A percentile compares a stretch with the other conserved stretches of the same genome.
phyloP scores from a whole-genome alignment of 345 rosid genomes.

The Hypericum perforatum region DNA sequence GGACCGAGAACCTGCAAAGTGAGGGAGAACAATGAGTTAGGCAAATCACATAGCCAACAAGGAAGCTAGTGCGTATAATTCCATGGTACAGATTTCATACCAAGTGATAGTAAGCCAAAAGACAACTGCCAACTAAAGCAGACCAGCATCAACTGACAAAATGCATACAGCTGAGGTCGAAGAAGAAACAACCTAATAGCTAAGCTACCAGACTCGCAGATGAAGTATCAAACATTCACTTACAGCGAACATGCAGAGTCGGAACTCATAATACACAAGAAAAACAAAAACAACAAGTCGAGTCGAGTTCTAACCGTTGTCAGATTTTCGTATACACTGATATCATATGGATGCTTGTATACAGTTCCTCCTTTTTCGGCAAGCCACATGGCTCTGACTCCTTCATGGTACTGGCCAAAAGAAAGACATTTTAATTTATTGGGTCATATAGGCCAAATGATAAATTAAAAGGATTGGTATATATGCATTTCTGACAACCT shows the following conservation, averaged over 20 bases:
- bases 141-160: too few species aligned
- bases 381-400: slow-evolving; percentile 89
- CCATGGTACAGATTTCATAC: too few species aligned
- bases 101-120: too few species aligned
- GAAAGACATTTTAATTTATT: background rate
- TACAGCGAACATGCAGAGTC: background rate
- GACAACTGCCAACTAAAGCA: too few species aligned
- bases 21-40: slow-evolving; percentile 1
- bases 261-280: background rate
- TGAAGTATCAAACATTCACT: background rate
- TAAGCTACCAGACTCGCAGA: background rate
- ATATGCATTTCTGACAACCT: slow-evolving; percentile 33
- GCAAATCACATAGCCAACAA: too few species aligned
- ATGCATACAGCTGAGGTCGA: too few species aligned
- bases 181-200: too few species aligned
- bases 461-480: background rate
- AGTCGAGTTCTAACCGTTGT: slow-evolving; percentile 34
- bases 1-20: slow-evolving; percentile 69
- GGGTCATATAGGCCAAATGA: slow-evolving; percentile 1
- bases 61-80: too few species aligned
- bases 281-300: slow-evolving; percentile 2
- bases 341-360: slow-evolving; percentile 81
- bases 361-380: slow-evolving; percentile 82
- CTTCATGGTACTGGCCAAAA: slow-evolving; percentile 71
- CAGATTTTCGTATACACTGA: slow-evolving; percentile 60